Evolutionary conservation across 371 early-diverging fungal species (phyloP), one percentile per base, ranked within the genome.

Genomic region (Conidiobolus incongruus): DNA sequence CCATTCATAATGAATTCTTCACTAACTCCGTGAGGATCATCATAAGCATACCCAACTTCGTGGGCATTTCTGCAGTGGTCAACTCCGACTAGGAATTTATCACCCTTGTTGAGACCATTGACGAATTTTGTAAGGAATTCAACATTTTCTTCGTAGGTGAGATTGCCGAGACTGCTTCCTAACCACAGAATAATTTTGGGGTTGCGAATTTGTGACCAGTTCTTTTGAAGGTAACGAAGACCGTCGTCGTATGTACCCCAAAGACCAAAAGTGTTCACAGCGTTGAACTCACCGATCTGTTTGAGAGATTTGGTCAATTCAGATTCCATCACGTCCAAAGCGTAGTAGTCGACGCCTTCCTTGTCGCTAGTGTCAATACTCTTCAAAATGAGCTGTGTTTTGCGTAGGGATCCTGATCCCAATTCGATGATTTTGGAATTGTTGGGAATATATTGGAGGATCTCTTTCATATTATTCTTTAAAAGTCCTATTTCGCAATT

Each of bases 221-320:
- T 68, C 26, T 66, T 65, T 32, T 60, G 61, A 15, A 64, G 47
- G 61, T 64, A 68, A 40, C 66, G 63, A 49, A 88, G 54, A 5
- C 72, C 73, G 56, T 86, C 80, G 38, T 87, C 84, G 52, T 88
- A 91, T 1, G 85, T 86, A 28, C 92, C 89, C 46, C 77, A 66
- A n/a, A 91, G 62, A 3, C 88, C 92, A 24, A 71, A 59, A 32
- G 79, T 65, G 30, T 67, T 52, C 47, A 86, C 64, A 47, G 75
- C 68, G 22, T 58, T 46, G 55, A 68, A 76, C 4, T 60, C 44
- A 8, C 58, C 59, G 10, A 69, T 44, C 7, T 50, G 47, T 10
- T 52, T 51, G 49, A 69, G 54, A 5, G 70, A 65, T 53, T 70
- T 65, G 26, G 68, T 67, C n/a, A 91, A 59, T 28, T 85, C 82